Evolutionary conservation across 2,329 filamentous ascomycete genomes (phyloP), one percentile per base, ranked within the genome.

Genomic region (Fusarium longipes): DNA sequence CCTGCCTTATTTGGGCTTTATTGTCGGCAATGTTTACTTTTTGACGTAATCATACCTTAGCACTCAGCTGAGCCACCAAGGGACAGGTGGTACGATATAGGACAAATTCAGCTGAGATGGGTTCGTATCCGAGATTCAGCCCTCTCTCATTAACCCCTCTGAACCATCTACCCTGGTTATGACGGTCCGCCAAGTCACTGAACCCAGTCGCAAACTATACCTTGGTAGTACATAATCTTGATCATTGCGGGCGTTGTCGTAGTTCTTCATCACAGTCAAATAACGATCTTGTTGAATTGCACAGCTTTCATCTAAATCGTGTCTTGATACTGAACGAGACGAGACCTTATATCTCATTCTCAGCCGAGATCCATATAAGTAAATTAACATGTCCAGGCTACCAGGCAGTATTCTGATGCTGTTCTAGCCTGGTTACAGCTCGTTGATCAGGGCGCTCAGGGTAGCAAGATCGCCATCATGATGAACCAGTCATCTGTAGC

Each of bases 261-360:
- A 36, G 6, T 65, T 65, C 44, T 44, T 38, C 33, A 53, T 51
- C 52, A 29, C 42, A 55, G 22, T 39, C 14, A 36, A 27, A 25
- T 61, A 29, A 39, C 56, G 42, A 65, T 70, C 57, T 53, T 36
- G 57, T 70, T 60, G 54, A 54, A 68, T 70, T 12, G 32, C 25
- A 61, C 57, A 36, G 51, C 29, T 39, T 65, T 65, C 62, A 51
- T 70, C 51, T 63, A 43, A 52, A n/a, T 40, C 49, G 43, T 55
- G 42, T 45, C 35, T 60, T n/a, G 51, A 54, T 50, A 42, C 58
- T n/a, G 12, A 22, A 38, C 22, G 43, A 33, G 35, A 57, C 54
- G 42, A 62, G 27, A 51, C 35, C 32, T 40, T 44, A 38, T 42
- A 36, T 48, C 25, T 22, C 38, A 35, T 67, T 48, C 49, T 49